These are phyloP conservation scores for Nicotiana knightiana DNA, from an alignment of 257 asterid species.

Conservation along the genomic window DNA sequence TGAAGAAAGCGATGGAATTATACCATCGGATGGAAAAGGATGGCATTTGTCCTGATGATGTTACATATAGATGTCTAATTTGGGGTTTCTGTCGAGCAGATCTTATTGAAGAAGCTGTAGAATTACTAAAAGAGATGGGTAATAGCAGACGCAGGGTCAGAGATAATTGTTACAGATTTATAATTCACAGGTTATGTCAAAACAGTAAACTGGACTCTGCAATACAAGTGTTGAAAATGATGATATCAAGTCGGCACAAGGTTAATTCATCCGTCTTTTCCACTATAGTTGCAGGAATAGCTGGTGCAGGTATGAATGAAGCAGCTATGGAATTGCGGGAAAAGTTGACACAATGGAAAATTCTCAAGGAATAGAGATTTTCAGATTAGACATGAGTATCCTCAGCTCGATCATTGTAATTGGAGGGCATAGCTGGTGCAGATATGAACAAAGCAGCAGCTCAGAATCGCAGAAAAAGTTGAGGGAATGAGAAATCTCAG, in stretches of 20 bases:
- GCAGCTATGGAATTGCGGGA: constrained; percentile 53
- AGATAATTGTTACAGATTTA: constrained; percentile 69
- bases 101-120: constrained; percentile 65
- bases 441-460: constrained; percentile 61
- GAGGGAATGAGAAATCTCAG: constrained; percentile 30
- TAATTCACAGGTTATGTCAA: constrained; percentile 55
- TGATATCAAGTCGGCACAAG: constrained; percentile 35
- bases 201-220: constrained; percentile 55
- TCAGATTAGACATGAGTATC: constrained; percentile 6
- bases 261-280: constrained; percentile 30
- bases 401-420: constrained; percentile 18
- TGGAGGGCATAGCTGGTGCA: constrained; percentile 48
- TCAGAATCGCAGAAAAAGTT: constrained; percentile 40
- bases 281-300: constrained; percentile 44
- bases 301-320: constrained; percentile 58
- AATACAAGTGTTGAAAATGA: constrained; percentile 44
- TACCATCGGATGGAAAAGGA: constrained; percentile 48
- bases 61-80: constrained; percentile 68
- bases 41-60: constrained; percentile 67
- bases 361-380: constrained; percentile 23
- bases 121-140: constrained; percentile 51
- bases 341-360: constrained; percentile 43
- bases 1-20: constrained; percentile 66
- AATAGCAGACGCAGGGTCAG: constrained; percentile 32
- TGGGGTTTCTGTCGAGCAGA: constrained; percentile 82